Evolutionary conservation across 768 basidiomycete species (phyloP).

Genomic region (Russula dissimulans): DNA sequence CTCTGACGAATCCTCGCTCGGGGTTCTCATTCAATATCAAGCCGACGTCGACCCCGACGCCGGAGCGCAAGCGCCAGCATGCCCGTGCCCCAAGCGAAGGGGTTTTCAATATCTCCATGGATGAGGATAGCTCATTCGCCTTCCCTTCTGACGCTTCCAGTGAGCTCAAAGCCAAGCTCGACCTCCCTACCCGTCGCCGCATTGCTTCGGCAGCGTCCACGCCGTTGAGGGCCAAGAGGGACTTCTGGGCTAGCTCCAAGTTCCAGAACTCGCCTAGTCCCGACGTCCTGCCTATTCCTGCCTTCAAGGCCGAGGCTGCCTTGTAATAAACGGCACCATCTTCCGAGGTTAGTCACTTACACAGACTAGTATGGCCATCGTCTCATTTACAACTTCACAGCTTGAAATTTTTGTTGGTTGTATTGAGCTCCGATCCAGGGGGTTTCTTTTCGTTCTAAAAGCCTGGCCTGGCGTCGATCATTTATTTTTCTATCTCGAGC

Average conservation of each 20-base stretch:
- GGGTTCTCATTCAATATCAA: constrained; percentile 34
- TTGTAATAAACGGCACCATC: constrained; percentile 8
- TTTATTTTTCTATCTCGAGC: constrained; percentile 23
- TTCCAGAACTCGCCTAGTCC: constrained; percentile 86
- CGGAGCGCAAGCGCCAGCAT: constrained; percentile 34
- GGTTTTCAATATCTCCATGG: constrained; percentile 66
- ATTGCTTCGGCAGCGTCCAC: constrained; percentile 13
- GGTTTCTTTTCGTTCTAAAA: constrained; percentile 24
- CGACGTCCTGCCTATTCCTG: constrained; percentile 66
- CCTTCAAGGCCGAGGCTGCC: constrained; percentile 33
- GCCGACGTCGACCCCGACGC: constrained; percentile 32
- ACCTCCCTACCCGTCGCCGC: constrained; percentile 19
- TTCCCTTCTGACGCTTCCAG: constrained; percentile 33
- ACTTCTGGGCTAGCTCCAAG: constrained; percentile 67
- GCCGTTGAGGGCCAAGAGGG: constrained; percentile 8
- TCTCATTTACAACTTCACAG: background rate
- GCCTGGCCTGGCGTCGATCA: constrained; percentile 26
- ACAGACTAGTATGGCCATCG: background rate
- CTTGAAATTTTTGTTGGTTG: constrained; percentile 32
- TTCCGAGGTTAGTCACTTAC: background rate
- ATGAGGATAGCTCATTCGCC: constrained; percentile 43
- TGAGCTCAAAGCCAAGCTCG: constrained; percentile 29
- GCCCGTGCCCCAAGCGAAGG: constrained; percentile 61
- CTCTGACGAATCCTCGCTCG: constrained; percentile 30
- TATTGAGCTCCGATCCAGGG: constrained; percentile 32